These are phyloP conservation scores for Neoascochyta sp. DNA, from an alignment of 2,329 filamentous ascomycete species.

Conservation along the genomic window DNA sequence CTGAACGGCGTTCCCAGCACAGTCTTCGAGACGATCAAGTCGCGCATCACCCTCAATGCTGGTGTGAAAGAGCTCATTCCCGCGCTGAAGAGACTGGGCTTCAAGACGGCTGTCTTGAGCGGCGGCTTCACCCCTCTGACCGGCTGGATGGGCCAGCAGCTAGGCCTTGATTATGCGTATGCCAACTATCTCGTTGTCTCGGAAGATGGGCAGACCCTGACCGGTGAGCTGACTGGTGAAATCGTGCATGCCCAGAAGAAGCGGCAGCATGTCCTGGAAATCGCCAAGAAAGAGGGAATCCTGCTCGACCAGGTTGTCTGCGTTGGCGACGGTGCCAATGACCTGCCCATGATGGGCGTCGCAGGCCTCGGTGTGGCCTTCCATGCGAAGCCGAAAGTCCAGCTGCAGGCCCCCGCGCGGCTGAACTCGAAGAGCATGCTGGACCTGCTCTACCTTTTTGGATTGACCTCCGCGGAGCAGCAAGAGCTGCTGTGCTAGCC, in stretches of 20 bases:
- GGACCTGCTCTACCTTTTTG: constrained; percentile 71
- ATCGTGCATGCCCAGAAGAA: constrained; percentile 78
- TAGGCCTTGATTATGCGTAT: constrained; percentile 82
- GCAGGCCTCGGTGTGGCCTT: constrained; percentile 77
- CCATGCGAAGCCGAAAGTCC: constrained; percentile 79
- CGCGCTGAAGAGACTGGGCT: constrained; percentile 72
- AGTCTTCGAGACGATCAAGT: constrained; percentile 74
- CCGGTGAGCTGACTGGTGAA: constrained; percentile 66
- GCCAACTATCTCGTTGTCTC: constrained; percentile 79
- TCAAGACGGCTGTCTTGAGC: constrained; percentile 84
- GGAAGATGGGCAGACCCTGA: constrained; percentile 53
- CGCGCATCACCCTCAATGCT: constrained; percentile 73
- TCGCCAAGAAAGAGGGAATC: constrained; percentile 65
- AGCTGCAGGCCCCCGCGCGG: constrained; percentile 69
- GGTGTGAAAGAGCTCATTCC: constrained; percentile 73
- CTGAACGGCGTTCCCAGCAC: constrained; percentile 74
- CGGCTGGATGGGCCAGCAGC: constrained; percentile 72
- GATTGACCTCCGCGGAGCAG: constrained; percentile 64
- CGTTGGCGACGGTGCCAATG: constrained; percentile 79
- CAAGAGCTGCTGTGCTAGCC: constrained; percentile 43
- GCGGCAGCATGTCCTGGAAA: constrained; percentile 65
- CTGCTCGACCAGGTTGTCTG: constrained; percentile 65
- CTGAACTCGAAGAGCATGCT: constrained; percentile 68
- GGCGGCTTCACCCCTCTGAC: constrained; percentile 91
- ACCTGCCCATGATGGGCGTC: constrained; percentile 72